Conservation (phyloP, 495 filamentous ascomycete species). For the Pyrenula massariospora region DNA sequence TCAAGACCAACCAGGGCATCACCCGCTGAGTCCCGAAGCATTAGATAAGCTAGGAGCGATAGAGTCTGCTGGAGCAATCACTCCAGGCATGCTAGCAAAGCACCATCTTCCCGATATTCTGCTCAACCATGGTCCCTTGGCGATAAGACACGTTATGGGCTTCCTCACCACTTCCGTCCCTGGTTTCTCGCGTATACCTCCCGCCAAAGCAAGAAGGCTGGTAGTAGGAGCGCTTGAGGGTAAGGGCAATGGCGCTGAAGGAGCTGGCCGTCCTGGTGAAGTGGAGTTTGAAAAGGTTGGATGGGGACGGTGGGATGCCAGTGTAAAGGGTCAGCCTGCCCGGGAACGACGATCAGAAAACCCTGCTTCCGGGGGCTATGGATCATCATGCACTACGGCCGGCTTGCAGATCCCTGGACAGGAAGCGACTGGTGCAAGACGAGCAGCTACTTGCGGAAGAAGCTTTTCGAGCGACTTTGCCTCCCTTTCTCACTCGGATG, state of each 20-base stretch:
- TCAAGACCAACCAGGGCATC: slow-evolving; percentile 25
- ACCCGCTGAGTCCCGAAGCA: slow-evolving; percentile 17
- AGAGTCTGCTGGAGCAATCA: slow-evolving; percentile 75
- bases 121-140: slow-evolving; percentile 75
- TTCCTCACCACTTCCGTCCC: slow-evolving; percentile 87
- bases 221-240: slow-evolving; percentile 78
- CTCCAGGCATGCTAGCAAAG: slow-evolving; percentile 74
- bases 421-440: slow-evolving; percentile 33
- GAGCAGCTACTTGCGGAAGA: slow-evolving; percentile 36
- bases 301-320: slow-evolving; percentile 94
- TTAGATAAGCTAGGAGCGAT: slow-evolving; percentile 31
- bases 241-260: slow-evolving; percentile 50
- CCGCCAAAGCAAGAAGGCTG: slow-evolving; percentile 80
- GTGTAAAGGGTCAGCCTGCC: slow-evolving; percentile 51
- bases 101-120: slow-evolving; percentile 88
- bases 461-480: slow-evolving; percentile 60
- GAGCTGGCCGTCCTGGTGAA: slow-evolving; percentile 55
- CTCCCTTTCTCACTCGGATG: slow-evolving; percentile 60
- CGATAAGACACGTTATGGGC: slow-evolving; percentile 90
- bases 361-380: slow-evolving; percentile 32
- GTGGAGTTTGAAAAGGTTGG: slow-evolving; percentile 93
- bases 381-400: slow-evolving; percentile 36
- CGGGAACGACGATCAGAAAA: slow-evolving; percentile 27
- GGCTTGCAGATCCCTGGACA: slow-evolving; percentile 57
- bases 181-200: slow-evolving; percentile 82